A percentile compares a stretch with the other conserved stretches of the same genome.
These are phyloP conservation scores for Pezicula rhizophila DNA, from an alignment of 2,329 filamentous ascomycete species.

Conservation along the genomic window DNA sequence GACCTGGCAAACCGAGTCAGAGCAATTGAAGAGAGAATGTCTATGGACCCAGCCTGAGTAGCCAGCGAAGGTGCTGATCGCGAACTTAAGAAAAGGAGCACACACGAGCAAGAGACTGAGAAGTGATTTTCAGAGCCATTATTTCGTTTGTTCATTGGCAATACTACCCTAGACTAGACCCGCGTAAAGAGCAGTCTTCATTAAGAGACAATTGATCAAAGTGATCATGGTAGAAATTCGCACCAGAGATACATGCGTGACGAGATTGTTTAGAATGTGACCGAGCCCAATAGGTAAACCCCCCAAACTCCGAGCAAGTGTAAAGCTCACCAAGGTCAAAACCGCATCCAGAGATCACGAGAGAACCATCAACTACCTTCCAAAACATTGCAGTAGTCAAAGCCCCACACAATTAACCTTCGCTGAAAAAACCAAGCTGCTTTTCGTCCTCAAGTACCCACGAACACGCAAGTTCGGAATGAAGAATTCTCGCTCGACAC, in stretches of 20 bases:
- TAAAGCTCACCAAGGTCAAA: conserved; percentile 21
- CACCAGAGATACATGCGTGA: conserved; percentile 18
- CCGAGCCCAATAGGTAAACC: conserved; percentile 20
- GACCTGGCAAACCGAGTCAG: conserved; percentile 73
- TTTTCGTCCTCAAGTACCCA: conserved; percentile 24
- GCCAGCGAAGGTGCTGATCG: conserved; percentile 18
- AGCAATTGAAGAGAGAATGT: conserved; percentile 43
- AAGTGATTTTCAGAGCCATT: conserved; percentile 30
- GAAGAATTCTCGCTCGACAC: conserved; percentile 15
- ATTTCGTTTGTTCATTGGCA: conserved; percentile 18
- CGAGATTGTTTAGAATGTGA: conserved; percentile 20
- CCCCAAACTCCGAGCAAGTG: conserved; percentile 29
- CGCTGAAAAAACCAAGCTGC: conserved; percentile 27
- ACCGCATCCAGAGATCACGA: conserved; percentile 28
- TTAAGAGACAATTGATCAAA: conserved; percentile 24
- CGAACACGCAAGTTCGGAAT: conserved; percentile 22
- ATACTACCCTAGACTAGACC: conserved; percentile 24
- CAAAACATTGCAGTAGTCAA: conserved; percentile 12
- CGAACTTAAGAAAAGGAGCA: conserved; percentile 40
- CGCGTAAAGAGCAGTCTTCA: conserved; percentile 20
- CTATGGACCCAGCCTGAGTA: conserved; percentile 11
- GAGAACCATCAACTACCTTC: conserved; percentile 18
- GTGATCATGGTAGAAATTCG: conserved; percentile 22
- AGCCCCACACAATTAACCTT: conserved; percentile 28
- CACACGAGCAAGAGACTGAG: conserved; percentile 54